Conservation (phyloP, 2,329 filamentous ascomycete species). For the Thermochaetoides dissita region DNA sequence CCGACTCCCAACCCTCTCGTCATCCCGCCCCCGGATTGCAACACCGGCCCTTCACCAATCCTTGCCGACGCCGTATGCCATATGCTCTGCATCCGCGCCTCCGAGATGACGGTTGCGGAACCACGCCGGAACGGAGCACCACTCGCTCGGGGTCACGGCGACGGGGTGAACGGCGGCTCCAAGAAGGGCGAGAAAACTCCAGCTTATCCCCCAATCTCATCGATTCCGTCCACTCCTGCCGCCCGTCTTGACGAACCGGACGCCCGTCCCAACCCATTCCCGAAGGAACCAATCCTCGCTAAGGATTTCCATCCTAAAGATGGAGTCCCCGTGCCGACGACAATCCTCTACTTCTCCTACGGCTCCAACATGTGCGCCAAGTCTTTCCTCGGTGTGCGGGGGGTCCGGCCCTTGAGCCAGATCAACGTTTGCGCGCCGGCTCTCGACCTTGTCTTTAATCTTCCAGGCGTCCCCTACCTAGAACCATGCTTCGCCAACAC, state of each 20-base stretch:
- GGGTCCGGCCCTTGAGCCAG: constrained; percentile 67
- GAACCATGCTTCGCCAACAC: constrained; percentile 92
- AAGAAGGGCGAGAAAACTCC: too few species aligned
- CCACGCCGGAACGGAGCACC: too few species aligned
- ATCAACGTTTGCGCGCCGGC: constrained; percentile 71
- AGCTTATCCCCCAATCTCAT: constrained; percentile 12
- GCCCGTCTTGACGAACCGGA: constrained; percentile 24
- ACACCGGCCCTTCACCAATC: too few species aligned
- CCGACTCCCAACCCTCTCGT: too few species aligned
- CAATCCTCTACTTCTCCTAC: constrained; percentile 73
- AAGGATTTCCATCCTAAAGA: constrained; percentile 13
- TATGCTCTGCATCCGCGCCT: too few species aligned
- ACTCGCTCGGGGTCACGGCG: too few species aligned
- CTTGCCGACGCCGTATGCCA: too few species aligned
- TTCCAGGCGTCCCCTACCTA: constrained; percentile 69
- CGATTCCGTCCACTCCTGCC: constrained; percentile 24
- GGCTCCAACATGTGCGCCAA: constrained; percentile 75
- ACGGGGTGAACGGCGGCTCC: too few species aligned
- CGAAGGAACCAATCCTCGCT: constrained; percentile 14
- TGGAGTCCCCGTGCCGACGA: constrained; percentile 19
- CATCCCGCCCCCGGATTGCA: too few species aligned
- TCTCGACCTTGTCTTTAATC: constrained; percentile 67
- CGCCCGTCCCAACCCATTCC: constrained; percentile 11
- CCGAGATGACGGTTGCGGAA: too few species aligned
- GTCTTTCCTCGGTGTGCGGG: constrained; percentile 65